Evolutionary conservation across 108 stramenopile species (phyloP).

Genomic region (Cyclotella atomus): DNA sequence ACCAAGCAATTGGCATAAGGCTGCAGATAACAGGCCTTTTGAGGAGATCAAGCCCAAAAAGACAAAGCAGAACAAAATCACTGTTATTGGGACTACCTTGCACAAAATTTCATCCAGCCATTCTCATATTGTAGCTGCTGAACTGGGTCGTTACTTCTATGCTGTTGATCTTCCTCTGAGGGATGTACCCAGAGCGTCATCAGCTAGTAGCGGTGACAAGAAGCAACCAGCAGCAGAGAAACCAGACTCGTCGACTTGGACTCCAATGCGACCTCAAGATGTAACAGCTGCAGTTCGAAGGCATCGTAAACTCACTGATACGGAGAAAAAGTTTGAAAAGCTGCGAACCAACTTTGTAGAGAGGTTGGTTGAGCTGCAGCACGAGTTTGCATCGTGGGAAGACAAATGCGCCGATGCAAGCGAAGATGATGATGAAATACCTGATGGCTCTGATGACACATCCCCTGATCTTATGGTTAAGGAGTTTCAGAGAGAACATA

Average conservation of each 20-base stretch:
- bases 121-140: conserved; percentile 52
- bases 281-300: conserved; percentile 11
- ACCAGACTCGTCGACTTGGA: background rate
- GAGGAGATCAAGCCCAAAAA: conserved; percentile 5
- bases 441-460: conserved; percentile 18
- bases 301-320: conserved; percentile 12
- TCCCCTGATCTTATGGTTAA: conserved; percentile 28
- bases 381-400: conserved; percentile 44
- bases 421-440: background rate
- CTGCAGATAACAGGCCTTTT: background rate
- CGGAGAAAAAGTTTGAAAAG: conserved; percentile 41
- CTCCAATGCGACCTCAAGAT: background rate
- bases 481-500: conserved; percentile 36
- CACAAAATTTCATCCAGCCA: conserved; percentile 25
- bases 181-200: background rate
- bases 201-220: background rate
- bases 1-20: background rate
- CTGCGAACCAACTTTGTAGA: conserved; percentile 27
- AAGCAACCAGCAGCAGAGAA: background rate
- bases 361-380: conserved; percentile 41
- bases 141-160: conserved; percentile 53
- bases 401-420: background rate
- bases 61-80: conserved; percentile 22
- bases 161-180: conserved; percentile 21
- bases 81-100: conserved; percentile 26